Base-by-base conservation (phyloP, 2,329 filamentous ascomycete genomes). In the Pestalotiopsis sp. region DNA sequence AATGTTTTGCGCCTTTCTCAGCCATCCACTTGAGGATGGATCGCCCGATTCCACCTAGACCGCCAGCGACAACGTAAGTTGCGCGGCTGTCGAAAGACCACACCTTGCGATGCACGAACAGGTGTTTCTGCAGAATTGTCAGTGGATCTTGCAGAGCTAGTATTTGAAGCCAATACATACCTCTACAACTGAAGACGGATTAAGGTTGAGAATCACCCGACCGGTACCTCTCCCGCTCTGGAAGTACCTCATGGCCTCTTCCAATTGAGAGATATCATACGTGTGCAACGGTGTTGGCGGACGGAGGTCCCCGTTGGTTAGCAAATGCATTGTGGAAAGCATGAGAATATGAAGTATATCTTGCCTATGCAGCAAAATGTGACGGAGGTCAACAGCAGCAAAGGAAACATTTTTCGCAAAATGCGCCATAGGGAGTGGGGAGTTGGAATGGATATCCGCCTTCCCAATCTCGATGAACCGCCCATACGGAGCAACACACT, bases 31-130 rank as follows among this genome's bases (percentile, higher is more conserved):
- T 79, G 13, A 84, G 76, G 74, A 88, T 82, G 68, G 82, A 84
- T 62, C 83, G 79, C 4, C 85, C 85, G 7, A 88, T 77, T n/a
- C 84, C 85, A 39, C 85, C 85, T 1, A 84, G 84, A n/a, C 85
- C 84, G 14, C 86, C 85, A 25, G 87, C 80, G 52, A 87, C 78
- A 61, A 87, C 74, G 71, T 87, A 87, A 0, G 84, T 83, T 3
- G 58, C 58, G 36, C 80, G 82, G 69, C 85, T 78, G 0, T 73
- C 64, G 57, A 77, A 78, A 9, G 85, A 74, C 11, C 81, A 75
- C 4, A 3, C 3, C 25, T 74, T 3, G 77, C 76, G 2, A 78
- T 78, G 3, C 77, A 79, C 67, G 73, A 39, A 6, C 31, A 66
- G 12, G 31, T 27, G 36, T 57, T 56, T 17, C n/a, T 20, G 25